Evolutionary conservation across 768 basidiomycete genomes (phyloP).

Genomic region (Pleurotus eryngii): DNA sequence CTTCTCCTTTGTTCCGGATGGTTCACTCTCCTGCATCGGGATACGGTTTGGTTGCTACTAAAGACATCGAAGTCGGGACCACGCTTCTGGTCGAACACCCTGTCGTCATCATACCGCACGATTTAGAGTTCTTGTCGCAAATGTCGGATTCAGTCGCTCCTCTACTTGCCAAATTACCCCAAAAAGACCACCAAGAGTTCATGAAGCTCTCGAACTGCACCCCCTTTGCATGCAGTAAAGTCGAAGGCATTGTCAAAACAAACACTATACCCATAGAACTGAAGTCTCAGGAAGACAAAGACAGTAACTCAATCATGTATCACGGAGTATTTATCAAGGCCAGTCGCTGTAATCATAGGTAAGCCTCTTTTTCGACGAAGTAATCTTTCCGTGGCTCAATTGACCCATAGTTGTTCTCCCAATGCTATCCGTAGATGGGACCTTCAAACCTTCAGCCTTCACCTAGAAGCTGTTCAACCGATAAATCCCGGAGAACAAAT

Average conservation of each 20-base stretch:
- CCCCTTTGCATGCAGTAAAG: slow-evolving; percentile 4
- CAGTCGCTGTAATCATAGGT: slow-evolving; percentile 41
- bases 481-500: slow-evolving; percentile 34
- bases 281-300: slow-evolving; percentile 17
- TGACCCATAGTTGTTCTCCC: slow-evolving; percentile 31
- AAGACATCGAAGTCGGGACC: background rate
- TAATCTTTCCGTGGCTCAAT: background rate
- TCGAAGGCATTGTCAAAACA: slow-evolving; percentile 27
- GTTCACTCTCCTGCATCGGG: background rate
- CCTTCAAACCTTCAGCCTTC: slow-evolving; percentile 23
- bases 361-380: slow-evolving; percentile 1
- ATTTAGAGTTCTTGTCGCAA: background rate
- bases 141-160: background rate
- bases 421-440: slow-evolving; percentile 39
- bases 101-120: background rate
- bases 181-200: slow-evolving; percentile 17
- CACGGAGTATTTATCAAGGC: slow-evolving; percentile 33
- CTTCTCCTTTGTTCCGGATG: background rate
- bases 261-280: slow-evolving; percentile 32
- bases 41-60: background rate
- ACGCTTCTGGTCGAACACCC: background rate
- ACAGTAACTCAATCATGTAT: slow-evolving; percentile 26
- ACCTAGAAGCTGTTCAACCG: slow-evolving; percentile 30
- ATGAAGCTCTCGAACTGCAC: slow-evolving; percentile 23
- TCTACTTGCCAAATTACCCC: background rate